Evolutionary conservation across 2,329 filamentous ascomycete species (phyloP).

Genomic region (Penicillium sp.): DNA sequence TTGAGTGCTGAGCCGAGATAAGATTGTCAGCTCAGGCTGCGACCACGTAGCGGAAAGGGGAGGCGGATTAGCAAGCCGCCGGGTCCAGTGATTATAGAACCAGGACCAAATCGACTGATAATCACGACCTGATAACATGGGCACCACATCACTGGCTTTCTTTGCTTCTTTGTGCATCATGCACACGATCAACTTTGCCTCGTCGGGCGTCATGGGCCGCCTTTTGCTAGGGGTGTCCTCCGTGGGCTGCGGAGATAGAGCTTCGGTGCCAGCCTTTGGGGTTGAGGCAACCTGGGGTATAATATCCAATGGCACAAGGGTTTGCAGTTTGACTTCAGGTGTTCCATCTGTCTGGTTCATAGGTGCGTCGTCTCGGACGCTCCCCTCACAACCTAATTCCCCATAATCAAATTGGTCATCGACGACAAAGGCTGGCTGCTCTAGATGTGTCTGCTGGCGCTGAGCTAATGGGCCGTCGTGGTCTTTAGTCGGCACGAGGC

Average conservation of each 20-base stretch:
- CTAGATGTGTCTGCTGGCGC: not conserved
- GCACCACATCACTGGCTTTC: constrained; percentile 33
- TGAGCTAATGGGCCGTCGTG: not conserved
- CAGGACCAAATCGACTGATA: constrained; percentile 25
- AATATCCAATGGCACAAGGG: constrained; percentile 1
- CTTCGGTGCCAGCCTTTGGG: not conserved
- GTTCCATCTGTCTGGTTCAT: not conserved
- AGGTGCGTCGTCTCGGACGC: not conserved
- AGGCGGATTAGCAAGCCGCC: constrained; percentile 28
- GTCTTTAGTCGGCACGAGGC: constrained; percentile 1
- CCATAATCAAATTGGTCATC: not conserved
- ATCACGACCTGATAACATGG: constrained; percentile 28
- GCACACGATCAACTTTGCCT: constrained; percentile 32
- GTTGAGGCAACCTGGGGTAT: constrained; percentile 2
- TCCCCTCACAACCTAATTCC: not conserved
- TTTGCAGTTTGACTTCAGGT: not conserved
- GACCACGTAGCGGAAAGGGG: constrained; percentile 32
- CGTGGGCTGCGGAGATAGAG: not conserved
- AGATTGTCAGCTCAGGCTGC: constrained; percentile 24
- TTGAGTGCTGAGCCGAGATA: constrained; percentile 28
- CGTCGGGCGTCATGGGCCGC: constrained; percentile 31
- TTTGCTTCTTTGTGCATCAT: constrained; percentile 30
- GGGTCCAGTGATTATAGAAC: constrained; percentile 32
- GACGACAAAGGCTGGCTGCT: not conserved
- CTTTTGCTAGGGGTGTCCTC: constrained; percentile 21